Evolutionary conservation across 1,139 yeast species (phyloP).

Genomic region (Candida pseudoviswanathii): DNA sequence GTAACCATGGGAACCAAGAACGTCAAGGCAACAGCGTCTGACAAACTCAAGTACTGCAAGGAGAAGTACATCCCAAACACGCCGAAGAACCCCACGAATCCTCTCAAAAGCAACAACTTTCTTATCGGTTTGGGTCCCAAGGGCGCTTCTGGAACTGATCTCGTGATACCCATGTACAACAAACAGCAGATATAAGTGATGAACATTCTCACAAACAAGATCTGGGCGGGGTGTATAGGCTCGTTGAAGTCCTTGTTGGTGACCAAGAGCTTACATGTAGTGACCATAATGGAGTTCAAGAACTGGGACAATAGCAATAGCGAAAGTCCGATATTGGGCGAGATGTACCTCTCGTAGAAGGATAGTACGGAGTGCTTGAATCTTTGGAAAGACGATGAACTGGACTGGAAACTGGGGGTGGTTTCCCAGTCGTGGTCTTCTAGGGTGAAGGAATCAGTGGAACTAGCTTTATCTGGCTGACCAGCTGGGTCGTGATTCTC

Average conservation of each 20-base stretch:
- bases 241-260: slow-evolving; percentile 56
- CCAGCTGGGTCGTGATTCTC: background rate
- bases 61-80: slow-evolving; percentile 78
- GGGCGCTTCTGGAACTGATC: slow-evolving; percentile 60
- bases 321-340: slow-evolving; percentile 39
- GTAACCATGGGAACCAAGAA: slow-evolving; percentile 80
- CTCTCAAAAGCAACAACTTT: slow-evolving; percentile 59
- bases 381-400: slow-evolving; percentile 3
- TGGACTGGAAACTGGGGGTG: background rate
- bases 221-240: slow-evolving; percentile 76
- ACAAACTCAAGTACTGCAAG: slow-evolving; percentile 70
- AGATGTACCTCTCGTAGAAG: slow-evolving; percentile 13
- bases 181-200: slow-evolving; percentile 66
- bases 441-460: slow-evolving; percentile 11
- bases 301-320: slow-evolving; percentile 60
- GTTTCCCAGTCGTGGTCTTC: slow-evolving; percentile 9
- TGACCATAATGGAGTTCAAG: slow-evolving; percentile 75
- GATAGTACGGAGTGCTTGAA: background rate
- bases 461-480: background rate
- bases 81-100: slow-evolving; percentile 75
- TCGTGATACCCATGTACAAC: slow-evolving; percentile 52
- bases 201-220: slow-evolving; percentile 73
- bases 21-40: slow-evolving; percentile 76
- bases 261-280: slow-evolving; percentile 70
- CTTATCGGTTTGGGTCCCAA: slow-evolving; percentile 70